Conservation (phyloP, 2,329 filamentous ascomycete genomes). For the Ophiostoma tasmaniense region DNA sequence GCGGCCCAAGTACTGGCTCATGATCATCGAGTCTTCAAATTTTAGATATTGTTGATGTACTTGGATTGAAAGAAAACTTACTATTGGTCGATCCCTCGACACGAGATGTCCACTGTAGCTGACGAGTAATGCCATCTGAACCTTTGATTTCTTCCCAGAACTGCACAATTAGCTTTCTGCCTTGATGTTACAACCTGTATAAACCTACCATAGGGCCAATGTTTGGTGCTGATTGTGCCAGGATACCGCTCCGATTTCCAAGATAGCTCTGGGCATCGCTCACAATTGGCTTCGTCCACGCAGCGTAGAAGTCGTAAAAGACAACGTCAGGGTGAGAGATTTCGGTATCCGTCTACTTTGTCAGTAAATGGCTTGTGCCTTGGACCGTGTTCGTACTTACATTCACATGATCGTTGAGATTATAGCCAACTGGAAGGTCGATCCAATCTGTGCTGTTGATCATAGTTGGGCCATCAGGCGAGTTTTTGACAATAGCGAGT, state of each 20-base stretch:
- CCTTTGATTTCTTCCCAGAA: not conserved
- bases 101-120: not conserved
- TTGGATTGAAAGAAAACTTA: not conserved
- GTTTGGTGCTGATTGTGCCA: not conserved
- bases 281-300: not conserved
- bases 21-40: not conserved
- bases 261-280: not conserved
- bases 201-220: not conserved
- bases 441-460: slow-evolving; percentile 46
- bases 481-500: slow-evolving; percentile 42
- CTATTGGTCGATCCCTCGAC: not conserved
- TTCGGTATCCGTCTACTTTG: not conserved
- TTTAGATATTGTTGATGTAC: not conserved
- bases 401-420: slow-evolving; percentile 43
- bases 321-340: not conserved
- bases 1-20: not conserved
- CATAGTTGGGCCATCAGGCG: slow-evolving; percentile 38
- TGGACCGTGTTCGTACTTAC: not conserved
- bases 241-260: not conserved
- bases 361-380: not conserved
- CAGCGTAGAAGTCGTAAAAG: not conserved
- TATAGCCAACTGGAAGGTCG: slow-evolving; percentile 49
- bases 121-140: not conserved
- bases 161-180: not conserved
- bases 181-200: no score